Conservation (phyloP, 225 moss, liverwort and hornwort species). For the Pleurozium schreberi region DNA sequence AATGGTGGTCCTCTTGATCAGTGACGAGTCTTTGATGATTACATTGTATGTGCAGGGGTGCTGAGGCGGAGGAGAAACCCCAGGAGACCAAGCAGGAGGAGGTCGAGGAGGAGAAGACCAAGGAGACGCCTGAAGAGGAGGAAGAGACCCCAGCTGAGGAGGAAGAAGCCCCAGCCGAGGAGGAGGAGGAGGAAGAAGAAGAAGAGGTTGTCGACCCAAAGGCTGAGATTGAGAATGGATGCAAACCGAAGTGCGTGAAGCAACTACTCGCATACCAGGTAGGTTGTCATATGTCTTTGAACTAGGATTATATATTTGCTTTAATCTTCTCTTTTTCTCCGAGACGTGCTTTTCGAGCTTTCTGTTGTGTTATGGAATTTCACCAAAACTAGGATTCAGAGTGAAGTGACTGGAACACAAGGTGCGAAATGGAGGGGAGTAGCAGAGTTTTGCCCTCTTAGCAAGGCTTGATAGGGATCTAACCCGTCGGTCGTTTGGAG, state of each 20-base stretch:
- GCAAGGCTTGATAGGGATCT: neutral
- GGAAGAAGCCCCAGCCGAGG: neutral
- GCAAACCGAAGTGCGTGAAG: slow-evolving; percentile 60
- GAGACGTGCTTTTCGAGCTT: neutral
- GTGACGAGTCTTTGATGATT: neutral
- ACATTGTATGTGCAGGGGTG: slow-evolving; percentile 19
- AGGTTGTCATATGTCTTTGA: neutral
- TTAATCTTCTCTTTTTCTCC: neutral
- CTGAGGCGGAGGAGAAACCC: slow-evolving; percentile 31
- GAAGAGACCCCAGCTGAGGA: neutral
- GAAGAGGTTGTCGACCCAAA: slow-evolving; percentile 49
- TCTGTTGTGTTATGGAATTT: neutral
- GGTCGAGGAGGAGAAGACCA: slow-evolving; percentile 14
- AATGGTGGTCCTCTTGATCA: neutral
- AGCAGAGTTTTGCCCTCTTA: neutral
- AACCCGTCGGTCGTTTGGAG: neutral
- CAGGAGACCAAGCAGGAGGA: slow-evolving; percentile 35
- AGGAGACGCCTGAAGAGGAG: neutral
- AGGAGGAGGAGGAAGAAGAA: slow-evolving; percentile 27
- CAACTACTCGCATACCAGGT: slow-evolving; percentile 44
- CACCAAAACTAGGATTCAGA: neutral
- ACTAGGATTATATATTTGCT: neutral
- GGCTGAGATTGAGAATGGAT: slow-evolving; percentile 24
- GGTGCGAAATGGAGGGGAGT: neutral
- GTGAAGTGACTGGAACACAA: neutral